Evolutionary conservation across 1,139 yeast genomes (phyloP).

Genomic region (Sugiyamaella novakii): DNA sequence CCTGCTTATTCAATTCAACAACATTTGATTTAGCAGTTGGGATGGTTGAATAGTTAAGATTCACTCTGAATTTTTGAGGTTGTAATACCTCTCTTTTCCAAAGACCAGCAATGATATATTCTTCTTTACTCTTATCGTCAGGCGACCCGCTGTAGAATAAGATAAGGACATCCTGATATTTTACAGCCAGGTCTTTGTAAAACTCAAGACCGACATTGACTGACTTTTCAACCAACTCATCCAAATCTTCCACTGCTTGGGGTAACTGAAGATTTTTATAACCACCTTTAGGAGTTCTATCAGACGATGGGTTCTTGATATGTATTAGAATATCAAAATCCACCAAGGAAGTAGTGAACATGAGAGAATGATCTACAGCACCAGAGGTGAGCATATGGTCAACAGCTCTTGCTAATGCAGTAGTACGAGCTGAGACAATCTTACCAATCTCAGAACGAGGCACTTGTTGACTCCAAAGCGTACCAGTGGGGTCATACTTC

Average conservation of each 20-base stretch:
- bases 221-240: constrained; percentile 33
- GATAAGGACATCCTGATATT: constrained; percentile 53
- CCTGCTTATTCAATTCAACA: constrained; percentile 73
- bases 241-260: constrained; percentile 59
- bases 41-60: constrained; percentile 70
- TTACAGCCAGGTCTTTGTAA: constrained; percentile 35
- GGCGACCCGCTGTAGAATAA: constrained; percentile 52
- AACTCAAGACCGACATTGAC: constrained; percentile 36
- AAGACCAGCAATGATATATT: constrained; percentile 67
- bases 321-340: constrained; percentile 82
- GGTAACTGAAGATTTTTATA: constrained; percentile 21
- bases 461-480: constrained; percentile 72
- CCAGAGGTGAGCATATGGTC: constrained; percentile 50
- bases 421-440: constrained; percentile 77
- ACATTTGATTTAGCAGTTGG: constrained; percentile 50
- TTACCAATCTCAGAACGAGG: constrained; percentile 55
- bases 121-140: constrained; percentile 24
- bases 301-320: constrained; percentile 51
- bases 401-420: constrained; percentile 84
- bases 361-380: constrained; percentile 48
- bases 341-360: constrained; percentile 77
- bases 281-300: constrained; percentile 9
- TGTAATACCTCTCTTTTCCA: constrained; percentile 66
- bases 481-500: constrained; percentile 79
- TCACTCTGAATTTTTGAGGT: constrained; percentile 69